phyloP scores from a whole-genome alignment of 768 basidiomycete genomes.

The Dictyophora rubrovolvata region DNA sequence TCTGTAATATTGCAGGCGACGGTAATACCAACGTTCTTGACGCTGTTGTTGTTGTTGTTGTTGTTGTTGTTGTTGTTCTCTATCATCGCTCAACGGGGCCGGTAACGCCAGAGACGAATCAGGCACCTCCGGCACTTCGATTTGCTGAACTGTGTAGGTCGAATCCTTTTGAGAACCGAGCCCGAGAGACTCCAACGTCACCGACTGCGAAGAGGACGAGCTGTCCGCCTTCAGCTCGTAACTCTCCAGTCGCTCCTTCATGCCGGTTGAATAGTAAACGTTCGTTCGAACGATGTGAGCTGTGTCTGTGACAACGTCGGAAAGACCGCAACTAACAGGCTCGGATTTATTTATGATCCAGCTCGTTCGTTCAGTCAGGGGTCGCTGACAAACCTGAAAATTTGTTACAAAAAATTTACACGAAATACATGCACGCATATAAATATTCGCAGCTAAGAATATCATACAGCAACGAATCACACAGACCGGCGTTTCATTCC shows the following conservation, averaged over 20 bases:
- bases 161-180: neutral
- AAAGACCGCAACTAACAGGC: too few relatives aligned
- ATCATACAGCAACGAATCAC: neutral
- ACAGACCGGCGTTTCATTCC: constrained; percentile 57
- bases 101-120: neutral
- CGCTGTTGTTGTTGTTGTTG: too few relatives aligned
- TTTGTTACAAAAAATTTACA: too few relatives aligned
- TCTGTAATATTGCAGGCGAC: neutral
- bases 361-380: too few relatives aligned
- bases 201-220: neutral
- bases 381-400: too few relatives aligned
- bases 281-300: too few relatives aligned
- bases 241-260: neutral
- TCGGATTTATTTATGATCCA: too few relatives aligned
- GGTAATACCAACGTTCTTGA: neutral
- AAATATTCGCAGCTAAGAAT: neutral
- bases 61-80: neutral
- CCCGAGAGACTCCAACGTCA: neutral
- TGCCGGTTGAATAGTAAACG: neutral
- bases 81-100: neutral
- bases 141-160: too few relatives aligned
- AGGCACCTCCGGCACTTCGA: too few relatives aligned
- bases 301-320: too few relatives aligned
- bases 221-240: neutral
- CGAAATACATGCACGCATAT: neutral